A percentile compares a stretch with the other conserved stretches of the same genome.
These are phyloP conservation scores for Hygrophorus pudorinus DNA, from an alignment of 768 basidiomycete genomes.

Conservation along the genomic window DNA sequence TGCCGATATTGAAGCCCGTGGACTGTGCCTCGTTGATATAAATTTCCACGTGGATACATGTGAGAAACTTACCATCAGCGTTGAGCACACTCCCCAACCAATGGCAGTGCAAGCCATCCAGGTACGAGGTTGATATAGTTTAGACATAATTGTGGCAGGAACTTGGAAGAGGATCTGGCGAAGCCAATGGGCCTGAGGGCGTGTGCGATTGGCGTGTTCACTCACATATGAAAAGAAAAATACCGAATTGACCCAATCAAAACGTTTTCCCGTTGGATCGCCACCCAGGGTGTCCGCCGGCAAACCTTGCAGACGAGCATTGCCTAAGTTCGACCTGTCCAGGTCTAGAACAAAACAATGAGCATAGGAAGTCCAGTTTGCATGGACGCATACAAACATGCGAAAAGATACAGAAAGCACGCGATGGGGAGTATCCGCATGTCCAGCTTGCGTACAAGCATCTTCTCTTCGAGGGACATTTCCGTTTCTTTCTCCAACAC, in stretches of 20 bases:
- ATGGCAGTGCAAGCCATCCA: conserved; percentile 59
- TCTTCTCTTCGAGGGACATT: conserved; percentile 31
- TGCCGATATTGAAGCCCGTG: conserved; percentile 47
- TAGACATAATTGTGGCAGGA: conserved; percentile 55
- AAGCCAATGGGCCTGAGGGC: background rate
- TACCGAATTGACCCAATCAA: conserved; percentile 68
- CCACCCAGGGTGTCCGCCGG: conserved; percentile 55
- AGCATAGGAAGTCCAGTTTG: conserved; percentile 1
- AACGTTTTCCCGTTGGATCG: conserved; percentile 57
- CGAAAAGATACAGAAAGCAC: conserved; percentile 68
- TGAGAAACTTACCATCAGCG: conserved; percentile 45
- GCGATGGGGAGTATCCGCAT: conserved; percentile 58
- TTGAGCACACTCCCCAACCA: conserved; percentile 72
- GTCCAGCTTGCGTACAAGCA: conserved; percentile 57
- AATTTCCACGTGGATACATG: background rate
- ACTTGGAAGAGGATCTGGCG: conserved; percentile 58
- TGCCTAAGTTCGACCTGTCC: conserved; percentile 72
- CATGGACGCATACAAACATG: conserved; percentile 38
- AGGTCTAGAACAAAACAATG: conserved; percentile 31
- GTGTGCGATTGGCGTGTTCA: background rate
- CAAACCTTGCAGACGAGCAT: conserved; percentile 67
- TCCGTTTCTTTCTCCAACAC: background rate
- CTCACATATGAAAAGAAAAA: conserved; percentile 76
- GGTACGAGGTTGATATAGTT: conserved; percentile 55
- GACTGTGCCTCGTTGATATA: conserved; percentile 31